phyloP scores from a whole-genome alignment of 768 basidiomycete genomes.

The Candolleomyces efflorescens region DNA sequence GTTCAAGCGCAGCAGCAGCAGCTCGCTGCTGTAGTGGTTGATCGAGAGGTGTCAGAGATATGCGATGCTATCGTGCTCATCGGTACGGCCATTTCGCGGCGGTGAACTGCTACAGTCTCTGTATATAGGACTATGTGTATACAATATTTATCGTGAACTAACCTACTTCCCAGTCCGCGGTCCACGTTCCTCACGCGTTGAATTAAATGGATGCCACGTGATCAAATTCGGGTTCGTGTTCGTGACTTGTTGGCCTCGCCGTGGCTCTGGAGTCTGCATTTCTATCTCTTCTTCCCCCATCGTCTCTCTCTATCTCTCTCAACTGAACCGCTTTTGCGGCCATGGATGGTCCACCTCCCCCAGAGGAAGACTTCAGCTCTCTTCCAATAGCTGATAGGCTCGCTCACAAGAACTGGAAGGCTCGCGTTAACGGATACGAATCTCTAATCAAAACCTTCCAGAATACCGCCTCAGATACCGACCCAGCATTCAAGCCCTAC shows the following conservation, averaged over 20 bases:
- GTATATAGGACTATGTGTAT: neutral
- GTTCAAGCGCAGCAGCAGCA: slow-evolving; percentile 38
- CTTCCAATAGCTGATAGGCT: slow-evolving; percentile 79
- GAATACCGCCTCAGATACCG: slow-evolving; percentile 86
- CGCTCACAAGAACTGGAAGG: slow-evolving; percentile 98
- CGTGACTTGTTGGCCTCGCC: neutral
- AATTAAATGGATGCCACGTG: neutral
- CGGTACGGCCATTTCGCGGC: slow-evolving; percentile 49
- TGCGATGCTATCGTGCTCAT: slow-evolving; percentile 56
- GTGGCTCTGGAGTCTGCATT: neutral
- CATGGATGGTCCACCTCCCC: slow-evolving; percentile 91
- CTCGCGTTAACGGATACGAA: slow-evolving; percentile 90
- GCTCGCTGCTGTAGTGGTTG: slow-evolving; percentile 40
- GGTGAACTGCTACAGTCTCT: slow-evolving; percentile 14
- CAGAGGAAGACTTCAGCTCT: slow-evolving; percentile 88
- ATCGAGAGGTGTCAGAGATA: slow-evolving; percentile 50
- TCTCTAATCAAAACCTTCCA: slow-evolving; percentile 82
- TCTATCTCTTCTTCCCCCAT: neutral
- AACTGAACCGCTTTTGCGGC: slow-evolving; percentile 12
- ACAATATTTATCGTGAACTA: neutral
- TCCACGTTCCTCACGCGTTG: neutral
- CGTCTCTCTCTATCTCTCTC: slow-evolving; percentile 11
- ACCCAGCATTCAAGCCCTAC: slow-evolving; percentile 92
- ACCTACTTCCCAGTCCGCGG: no score
- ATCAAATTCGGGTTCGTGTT: slow-evolving; percentile 5